phyloP scores from a whole-genome alignment of 2,329 filamentous ascomycete genomes.

The Gyromitra esculenta region DNA sequence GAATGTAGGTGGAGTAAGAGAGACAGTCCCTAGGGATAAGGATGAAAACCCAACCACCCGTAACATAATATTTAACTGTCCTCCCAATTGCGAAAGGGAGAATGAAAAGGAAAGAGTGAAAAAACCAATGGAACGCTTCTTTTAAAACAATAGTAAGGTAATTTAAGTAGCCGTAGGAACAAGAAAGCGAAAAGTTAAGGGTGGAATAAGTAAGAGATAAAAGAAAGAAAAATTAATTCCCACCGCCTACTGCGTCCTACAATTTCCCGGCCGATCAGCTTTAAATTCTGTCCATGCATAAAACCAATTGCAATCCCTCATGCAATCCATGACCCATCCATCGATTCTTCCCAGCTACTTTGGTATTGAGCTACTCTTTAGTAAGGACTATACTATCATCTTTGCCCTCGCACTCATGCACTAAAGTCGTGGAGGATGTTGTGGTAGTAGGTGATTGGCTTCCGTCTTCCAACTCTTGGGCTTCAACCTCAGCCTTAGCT shows the following conservation, averaged over 20 bases:
- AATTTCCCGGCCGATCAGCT: slow-evolving; percentile 14
- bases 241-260: background rate
- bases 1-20: slow-evolving; percentile 17
- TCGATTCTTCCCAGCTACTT: background rate
- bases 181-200: slow-evolving; percentile 25
- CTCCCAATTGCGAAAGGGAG: background rate
- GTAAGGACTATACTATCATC: slow-evolving; percentile 15
- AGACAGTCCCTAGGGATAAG: slow-evolving; percentile 15
- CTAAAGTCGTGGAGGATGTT: slow-evolving; percentile 50
- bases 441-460: slow-evolving; percentile 54
- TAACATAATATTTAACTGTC: slow-evolving; percentile 21
- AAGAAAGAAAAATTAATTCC: slow-evolving; percentile 15
- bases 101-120: slow-evolving; percentile 12
- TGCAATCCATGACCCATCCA: background rate
- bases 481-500: slow-evolving; percentile 12
- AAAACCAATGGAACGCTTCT: slow-evolving; percentile 40
- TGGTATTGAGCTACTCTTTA: slow-evolving; percentile 26
- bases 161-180: slow-evolving; percentile 19
- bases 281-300: slow-evolving; percentile 10
- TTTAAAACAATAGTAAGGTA: slow-evolving; percentile 37
- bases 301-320: background rate
- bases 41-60: slow-evolving; percentile 20
- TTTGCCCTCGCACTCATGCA: slow-evolving; percentile 47
- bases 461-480: slow-evolving; percentile 44
- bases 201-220: slow-evolving; percentile 2